Base-by-base conservation (phyloP, 169 alveolate genomes). In the Theileria annulata region DNA sequence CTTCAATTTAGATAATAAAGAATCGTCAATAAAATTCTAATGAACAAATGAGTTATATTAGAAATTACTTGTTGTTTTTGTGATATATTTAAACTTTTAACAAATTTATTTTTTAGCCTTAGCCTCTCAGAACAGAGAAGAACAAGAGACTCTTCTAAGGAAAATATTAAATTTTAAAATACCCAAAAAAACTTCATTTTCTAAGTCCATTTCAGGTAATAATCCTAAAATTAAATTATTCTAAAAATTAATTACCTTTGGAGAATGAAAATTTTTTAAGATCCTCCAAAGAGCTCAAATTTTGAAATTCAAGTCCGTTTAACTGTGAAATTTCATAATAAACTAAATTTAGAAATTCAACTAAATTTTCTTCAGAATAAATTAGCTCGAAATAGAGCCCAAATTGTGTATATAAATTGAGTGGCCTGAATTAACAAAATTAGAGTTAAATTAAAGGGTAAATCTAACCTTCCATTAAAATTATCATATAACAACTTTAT, bases 391-490 rank as follows among this genome's bases (percentile, higher is more conserved):
- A 49, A 33, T 69, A 42, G 28, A 69, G 47, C 4, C 71, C 71
- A 21, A 63, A 63, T 35, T 21, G 23, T 35, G 71, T 15, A 21
- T 5, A 33, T 12, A 33, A 63, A 17, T 30, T 3, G 27, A 63
- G 47, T 63, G 47, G 23, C 71, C 71, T 63, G 12, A 63, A 63
- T 21, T 63, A 15, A 63, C 9, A 31, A 17, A 4, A 5, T n/a
- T 17, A 3, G 48, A 63, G 15, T 23, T 5, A 63, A 63, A n/a
- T 31, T 23, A 58, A 23, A 58, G 8, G 8, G 33, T 27, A 25
- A 4, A 58, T 23, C 71, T 42, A 19, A 69, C 77, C 77, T 69
- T 48, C 28, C 66, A 69, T 69, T 69, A 23, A 33, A 69, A 17
- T 48, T 13, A 33, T 69, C 77, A 69, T 69, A 69, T 19, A 69